These are phyloP conservation scores for Globisporangium iwayamae DNA, from an alignment of 352 stramenopile species.

Conservation along the genomic window DNA sequence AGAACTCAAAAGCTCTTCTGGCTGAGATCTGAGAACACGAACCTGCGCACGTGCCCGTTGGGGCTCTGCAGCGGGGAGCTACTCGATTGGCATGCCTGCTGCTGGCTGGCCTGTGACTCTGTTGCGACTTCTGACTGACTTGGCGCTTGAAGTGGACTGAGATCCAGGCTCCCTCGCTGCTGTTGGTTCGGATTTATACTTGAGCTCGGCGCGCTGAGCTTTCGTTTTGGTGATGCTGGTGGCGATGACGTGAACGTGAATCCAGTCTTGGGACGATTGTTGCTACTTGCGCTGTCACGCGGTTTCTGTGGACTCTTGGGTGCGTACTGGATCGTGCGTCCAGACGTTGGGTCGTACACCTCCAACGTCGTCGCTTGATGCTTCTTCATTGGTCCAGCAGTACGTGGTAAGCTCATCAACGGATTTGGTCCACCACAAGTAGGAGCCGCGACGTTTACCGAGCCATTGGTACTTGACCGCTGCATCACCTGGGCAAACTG, in stretches of 20 bases:
- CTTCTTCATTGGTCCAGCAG: background rate
- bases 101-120: background rate
- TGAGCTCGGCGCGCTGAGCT: background rate
- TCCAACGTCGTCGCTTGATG: conserved; percentile 13
- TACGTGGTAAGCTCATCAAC: background rate
- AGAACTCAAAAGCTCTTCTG: background rate
- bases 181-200: background rate
- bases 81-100: background rate
- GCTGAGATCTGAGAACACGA: conserved; percentile 7
- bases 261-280: background rate
- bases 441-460: background rate
- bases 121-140: background rate
- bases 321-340: conserved; percentile 21
- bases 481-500: conserved; percentile 40
- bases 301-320: conserved; percentile 22
- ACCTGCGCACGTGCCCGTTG: conserved; percentile 4
- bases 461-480: conserved; percentile 7
- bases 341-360: conserved; percentile 47
- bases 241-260: conserved; percentile 4
- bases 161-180: background rate
- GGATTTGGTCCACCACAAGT: background rate
- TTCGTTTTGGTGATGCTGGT: conserved; percentile 5
- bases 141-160: background rate
- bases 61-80: conserved; percentile 3
- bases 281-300: background rate